Evolutionary conservation across 2,329 filamentous ascomycete species (phyloP).

Genomic region (Samsoniella hepiali): DNA sequence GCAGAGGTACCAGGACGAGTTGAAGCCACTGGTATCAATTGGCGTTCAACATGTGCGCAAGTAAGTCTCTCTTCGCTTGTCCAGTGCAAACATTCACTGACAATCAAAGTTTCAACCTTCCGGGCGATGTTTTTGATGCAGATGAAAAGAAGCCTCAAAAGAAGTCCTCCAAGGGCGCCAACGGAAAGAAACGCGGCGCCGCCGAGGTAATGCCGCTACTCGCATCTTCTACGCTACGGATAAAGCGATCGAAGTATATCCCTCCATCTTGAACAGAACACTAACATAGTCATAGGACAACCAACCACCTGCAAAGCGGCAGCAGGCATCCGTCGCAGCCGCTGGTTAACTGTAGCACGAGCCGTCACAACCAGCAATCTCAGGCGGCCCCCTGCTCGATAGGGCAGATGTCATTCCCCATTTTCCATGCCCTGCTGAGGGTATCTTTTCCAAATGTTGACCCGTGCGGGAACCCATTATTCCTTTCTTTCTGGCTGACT

Average conservation of each 20-base stretch:
- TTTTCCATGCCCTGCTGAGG: not conserved
- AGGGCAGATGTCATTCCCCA: not conserved
- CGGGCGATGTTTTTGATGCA: constrained; percentile 81
- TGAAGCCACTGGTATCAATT: constrained; percentile 61
- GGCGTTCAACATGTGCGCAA: constrained; percentile 81
- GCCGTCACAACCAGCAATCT: not conserved
- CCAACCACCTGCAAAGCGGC: constrained; percentile 39
- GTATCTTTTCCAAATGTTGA: not conserved
- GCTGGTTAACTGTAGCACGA: constrained; percentile 31
- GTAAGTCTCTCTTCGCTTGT: constrained; percentile 50
- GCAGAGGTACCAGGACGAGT: constrained; percentile 69
- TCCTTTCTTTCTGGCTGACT: constrained; percentile 18
- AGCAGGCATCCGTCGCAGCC: constrained; percentile 41
- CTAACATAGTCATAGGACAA: constrained; percentile 31
- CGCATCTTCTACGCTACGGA: constrained; percentile 20
- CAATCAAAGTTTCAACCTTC: constrained; percentile 66
- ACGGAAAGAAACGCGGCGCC: constrained; percentile 48
- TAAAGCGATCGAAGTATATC: constrained; percentile 4
- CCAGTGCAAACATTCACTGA: constrained; percentile 16
- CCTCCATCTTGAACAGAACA: not conserved
- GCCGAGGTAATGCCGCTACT: constrained; percentile 40
- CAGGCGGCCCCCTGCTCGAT: not conserved
- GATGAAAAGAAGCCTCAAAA: constrained; percentile 71
- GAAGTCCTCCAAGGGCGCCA: constrained; percentile 46
- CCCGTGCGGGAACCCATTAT: constrained; percentile 3